Evolutionary conservation across 2,329 filamentous ascomycete species (phyloP).

Genomic region (Verticillium nubilum): DNA sequence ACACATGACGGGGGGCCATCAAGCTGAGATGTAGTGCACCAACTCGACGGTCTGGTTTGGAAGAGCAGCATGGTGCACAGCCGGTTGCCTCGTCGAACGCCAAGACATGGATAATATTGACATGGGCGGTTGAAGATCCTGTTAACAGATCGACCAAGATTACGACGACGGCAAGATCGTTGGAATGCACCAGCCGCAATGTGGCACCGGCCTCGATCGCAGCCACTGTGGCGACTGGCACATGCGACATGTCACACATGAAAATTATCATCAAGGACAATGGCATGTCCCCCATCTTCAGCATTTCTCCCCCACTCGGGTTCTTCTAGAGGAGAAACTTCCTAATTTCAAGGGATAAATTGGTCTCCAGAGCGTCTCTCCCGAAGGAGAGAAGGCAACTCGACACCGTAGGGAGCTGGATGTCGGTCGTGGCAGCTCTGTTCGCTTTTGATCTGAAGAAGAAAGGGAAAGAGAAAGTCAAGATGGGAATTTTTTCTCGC

Average conservation of each 20-base stretch:
- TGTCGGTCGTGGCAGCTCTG: constrained; percentile 61
- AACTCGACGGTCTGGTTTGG: too few relatives aligned
- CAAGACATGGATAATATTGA: neutral
- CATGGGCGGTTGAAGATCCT: neutral
- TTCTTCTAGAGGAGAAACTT: constrained; percentile 43
- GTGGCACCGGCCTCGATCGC: too few relatives aligned
- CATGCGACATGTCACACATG: neutral
- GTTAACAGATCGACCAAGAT: neutral
- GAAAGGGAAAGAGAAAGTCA: constrained; percentile 28
- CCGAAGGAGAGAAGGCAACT: constrained; percentile 49
- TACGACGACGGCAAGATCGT: neutral
- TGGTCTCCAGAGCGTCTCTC: constrained; percentile 53
- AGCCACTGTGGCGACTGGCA: neutral
- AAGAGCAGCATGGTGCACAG: neutral
- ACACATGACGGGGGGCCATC: neutral
- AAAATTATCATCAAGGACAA: neutral
- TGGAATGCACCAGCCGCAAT: neutral
- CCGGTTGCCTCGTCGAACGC: neutral
- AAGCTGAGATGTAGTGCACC: too few relatives aligned
- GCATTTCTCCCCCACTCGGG: constrained; percentile 49
- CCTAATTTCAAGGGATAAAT: constrained; percentile 54
- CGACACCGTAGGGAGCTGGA: constrained; percentile 52
- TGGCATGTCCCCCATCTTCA: constrained; percentile 54
- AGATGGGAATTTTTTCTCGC: constrained; percentile 21
- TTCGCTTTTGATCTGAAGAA: constrained; percentile 56